Conservation (phyloP, 2,329 filamentous ascomycete species). For the Lomentospora prolificans region DNA sequence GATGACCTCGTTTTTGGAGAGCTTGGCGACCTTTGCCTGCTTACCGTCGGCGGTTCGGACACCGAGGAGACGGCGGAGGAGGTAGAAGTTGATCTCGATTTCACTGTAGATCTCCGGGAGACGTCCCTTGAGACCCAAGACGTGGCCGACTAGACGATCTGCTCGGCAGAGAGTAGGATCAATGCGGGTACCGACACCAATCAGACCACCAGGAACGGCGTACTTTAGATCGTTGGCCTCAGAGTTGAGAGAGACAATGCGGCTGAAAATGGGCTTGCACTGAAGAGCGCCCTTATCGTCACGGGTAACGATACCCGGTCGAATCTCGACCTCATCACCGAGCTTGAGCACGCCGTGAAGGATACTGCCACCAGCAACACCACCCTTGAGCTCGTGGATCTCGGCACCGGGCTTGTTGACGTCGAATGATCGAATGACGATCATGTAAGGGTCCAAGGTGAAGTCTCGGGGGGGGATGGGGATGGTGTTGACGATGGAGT, state of each 20-base stretch:
- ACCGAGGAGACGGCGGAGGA: constrained; percentile 86
- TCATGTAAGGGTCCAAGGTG: constrained; percentile 89
- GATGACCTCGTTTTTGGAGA: constrained; percentile 96
- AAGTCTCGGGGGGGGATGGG: constrained; percentile 89
- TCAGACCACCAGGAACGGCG: constrained; percentile 91
- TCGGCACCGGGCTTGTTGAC: constrained; percentile 99
- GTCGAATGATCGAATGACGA: constrained; percentile 97
- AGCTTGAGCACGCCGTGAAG: constrained; percentile 94
- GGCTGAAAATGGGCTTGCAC: constrained; percentile 94
- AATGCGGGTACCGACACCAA: constrained; percentile 95
- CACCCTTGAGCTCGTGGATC: constrained; percentile 96
- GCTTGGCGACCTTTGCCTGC: constrained; percentile 97
- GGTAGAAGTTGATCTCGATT: constrained; percentile 98
- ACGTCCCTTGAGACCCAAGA: constrained; percentile 85
- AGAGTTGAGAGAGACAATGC: constrained; percentile 89
- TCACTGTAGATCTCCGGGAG: constrained; percentile 97
- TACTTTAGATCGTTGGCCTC: constrained; percentile 99
- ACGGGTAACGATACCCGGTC: constrained; percentile 95
- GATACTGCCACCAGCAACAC: constrained; percentile 95
- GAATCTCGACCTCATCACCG: constrained; percentile 96
- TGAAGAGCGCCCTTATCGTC: constrained; percentile 89
- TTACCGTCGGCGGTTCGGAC: constrained; percentile 97
- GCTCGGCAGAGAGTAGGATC: constrained; percentile 97
- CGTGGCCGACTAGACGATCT: constrained; percentile 96
- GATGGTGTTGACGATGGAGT: constrained; percentile 90